phyloP scores from a whole-genome alignment of 768 basidiomycete species.

The Pulveroboletus sp. region DNA sequence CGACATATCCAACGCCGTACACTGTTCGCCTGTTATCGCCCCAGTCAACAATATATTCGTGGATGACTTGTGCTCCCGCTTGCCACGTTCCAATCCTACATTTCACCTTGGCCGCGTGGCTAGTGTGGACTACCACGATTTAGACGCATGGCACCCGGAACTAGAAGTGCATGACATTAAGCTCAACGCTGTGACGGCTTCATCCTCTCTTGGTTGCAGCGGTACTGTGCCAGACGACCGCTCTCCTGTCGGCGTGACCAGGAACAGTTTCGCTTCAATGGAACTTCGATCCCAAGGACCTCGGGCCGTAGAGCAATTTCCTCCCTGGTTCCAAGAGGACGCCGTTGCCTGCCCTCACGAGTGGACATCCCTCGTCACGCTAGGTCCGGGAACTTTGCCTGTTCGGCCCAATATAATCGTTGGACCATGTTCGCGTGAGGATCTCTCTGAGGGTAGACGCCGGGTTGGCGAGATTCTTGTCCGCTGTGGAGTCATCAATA shows the following conservation, averaged over 20 bases:
- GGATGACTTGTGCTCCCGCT: conserved; percentile 2
- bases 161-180: conserved; percentile 7
- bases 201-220: conserved; percentile 11
- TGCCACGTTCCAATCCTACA: conserved; percentile 7
- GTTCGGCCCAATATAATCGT: background rate
- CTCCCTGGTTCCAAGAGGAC: background rate
- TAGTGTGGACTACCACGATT: conserved; percentile 23
- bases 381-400: background rate
- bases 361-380: conserved; percentile 3
- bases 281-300: background rate
- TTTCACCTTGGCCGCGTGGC: conserved; percentile 19
- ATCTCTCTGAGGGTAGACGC: conserved; percentile 16
- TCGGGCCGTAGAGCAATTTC: background rate
- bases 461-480: conserved; percentile 18
- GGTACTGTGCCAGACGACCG: background rate
- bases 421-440: background rate
- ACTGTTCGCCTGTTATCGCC: background rate
- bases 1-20: conserved; percentile 6
- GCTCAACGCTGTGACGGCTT: conserved; percentile 5
- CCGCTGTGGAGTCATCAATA: conserved; percentile 17
- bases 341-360: background rate
- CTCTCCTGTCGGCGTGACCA: background rate
- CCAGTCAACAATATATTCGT: background rate
- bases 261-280: conserved; percentile 4
- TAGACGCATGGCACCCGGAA: conserved; percentile 18